phyloP scores from a whole-genome alignment of 805 yeast genomes.

The Zygoascus tannicola region DNA sequence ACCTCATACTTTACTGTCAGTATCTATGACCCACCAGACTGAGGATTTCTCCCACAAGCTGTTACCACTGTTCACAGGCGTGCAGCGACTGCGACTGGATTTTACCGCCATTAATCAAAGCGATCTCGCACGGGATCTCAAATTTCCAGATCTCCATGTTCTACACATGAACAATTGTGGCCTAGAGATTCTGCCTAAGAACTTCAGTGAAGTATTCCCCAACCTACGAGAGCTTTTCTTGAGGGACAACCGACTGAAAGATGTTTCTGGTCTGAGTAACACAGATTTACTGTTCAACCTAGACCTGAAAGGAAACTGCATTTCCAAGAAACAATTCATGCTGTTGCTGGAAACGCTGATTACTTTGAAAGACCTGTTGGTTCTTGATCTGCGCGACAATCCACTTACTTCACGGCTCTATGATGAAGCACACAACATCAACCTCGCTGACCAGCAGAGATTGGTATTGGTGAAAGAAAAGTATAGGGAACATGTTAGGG shows the following conservation, averaged over 20 bases:
- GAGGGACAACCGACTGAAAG: slow-evolving; percentile 22
- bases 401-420: slow-evolving; percentile 23
- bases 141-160: slow-evolving; percentile 24
- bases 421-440: slow-evolving; percentile 1
- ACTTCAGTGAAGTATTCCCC: slow-evolving; percentile 18
- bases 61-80: background rate
- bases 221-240: slow-evolving; percentile 29
- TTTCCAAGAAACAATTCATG: slow-evolving; percentile 12
- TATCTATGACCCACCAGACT: background rate
- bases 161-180: slow-evolving; percentile 25
- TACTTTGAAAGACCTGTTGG: slow-evolving; percentile 14
- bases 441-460: background rate
- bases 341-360: slow-evolving; percentile 16
- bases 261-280: slow-evolving; percentile 19
- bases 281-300: slow-evolving; percentile 23
- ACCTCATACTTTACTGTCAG: slow-evolving; percentile 10
- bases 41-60: background rate
- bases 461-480: background rate
- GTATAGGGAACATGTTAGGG: background rate
- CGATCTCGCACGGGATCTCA: slow-evolving; percentile 35
- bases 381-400: slow-evolving; percentile 25
- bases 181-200: slow-evolving; percentile 19
- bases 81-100: slow-evolving; percentile 5
- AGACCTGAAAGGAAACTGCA: slow-evolving; percentile 22
- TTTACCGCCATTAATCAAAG: slow-evolving; percentile 24